phyloP scores from a whole-genome alignment of 169 alveolate species.

The Babesia ovata region DNA sequence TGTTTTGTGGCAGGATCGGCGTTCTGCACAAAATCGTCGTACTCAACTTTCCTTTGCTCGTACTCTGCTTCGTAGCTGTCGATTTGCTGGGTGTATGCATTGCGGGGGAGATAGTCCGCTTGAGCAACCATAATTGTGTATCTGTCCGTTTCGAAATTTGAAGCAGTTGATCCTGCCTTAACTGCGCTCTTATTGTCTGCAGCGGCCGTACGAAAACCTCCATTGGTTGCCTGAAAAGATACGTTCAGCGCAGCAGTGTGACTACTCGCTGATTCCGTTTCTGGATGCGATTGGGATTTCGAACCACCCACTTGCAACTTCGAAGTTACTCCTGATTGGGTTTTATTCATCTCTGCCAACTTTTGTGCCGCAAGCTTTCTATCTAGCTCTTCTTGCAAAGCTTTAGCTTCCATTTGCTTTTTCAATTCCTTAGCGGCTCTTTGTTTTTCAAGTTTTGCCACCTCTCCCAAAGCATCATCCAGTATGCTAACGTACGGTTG shows the following conservation, averaged over 20 bases:
- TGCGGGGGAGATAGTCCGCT: slow-evolving; percentile 12
- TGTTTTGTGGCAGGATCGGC: slow-evolving; percentile 13
- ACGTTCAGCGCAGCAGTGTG: neutral
- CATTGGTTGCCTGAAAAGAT: too few relatives aligned
- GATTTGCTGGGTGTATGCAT: slow-evolving; percentile 14
- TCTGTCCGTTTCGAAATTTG: too few relatives aligned
- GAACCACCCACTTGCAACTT: neutral
- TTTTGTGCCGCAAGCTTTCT: neutral
- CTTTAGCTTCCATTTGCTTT: neutral
- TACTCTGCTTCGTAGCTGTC: slow-evolving; percentile 20
- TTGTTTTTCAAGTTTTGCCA: slow-evolving; percentile 15
- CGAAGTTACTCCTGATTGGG: neutral
- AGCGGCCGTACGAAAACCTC: too few relatives aligned
- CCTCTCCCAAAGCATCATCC: slow-evolving; percentile 21
- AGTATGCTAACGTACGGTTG: slow-evolving; percentile 17
- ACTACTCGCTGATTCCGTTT: neutral
- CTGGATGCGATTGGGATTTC: neutral
- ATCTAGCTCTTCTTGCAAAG: neutral
- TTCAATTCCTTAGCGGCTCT: slow-evolving; percentile 1
- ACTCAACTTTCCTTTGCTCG: slow-evolving; percentile 1
- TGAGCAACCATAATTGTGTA: neutral
- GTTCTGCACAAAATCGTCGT: slow-evolving; percentile 11
- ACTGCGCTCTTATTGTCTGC: too few relatives aligned
- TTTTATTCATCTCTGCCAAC: neutral
- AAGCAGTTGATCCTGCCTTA: too few relatives aligned